Percentiles rank a stretch among this genome's conserved stretches.
phyloP scores from a whole-genome alignment of 805 yeast species.

The Metschnikowia henanensis region DNA sequence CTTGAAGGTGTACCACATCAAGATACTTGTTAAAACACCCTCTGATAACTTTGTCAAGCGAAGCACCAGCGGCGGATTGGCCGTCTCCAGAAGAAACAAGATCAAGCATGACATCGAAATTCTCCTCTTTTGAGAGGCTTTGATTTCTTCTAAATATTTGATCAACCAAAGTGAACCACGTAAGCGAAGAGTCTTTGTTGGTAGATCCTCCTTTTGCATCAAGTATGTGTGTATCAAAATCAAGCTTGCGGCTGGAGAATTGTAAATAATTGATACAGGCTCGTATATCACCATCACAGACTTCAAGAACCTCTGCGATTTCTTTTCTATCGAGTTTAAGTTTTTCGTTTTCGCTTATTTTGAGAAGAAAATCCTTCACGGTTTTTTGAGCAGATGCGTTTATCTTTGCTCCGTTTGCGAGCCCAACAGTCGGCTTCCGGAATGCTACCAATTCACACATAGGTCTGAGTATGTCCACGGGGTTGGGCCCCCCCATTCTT shows the following conservation, averaged over 20 bases:
- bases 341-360: conserved; percentile 56
- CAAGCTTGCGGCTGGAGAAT: conserved; percentile 43
- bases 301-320: conserved; percentile 63
- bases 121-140: conserved; percentile 44
- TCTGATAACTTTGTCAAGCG: conserved; percentile 61
- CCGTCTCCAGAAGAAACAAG: conserved; percentile 43
- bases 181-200: conserved; percentile 58
- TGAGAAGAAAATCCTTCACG: conserved; percentile 40
- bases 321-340: conserved; percentile 47
- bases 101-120: conserved; percentile 47
- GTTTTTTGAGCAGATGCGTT: conserved; percentile 30
- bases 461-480: conserved; percentile 73
- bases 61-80: conserved; percentile 38
- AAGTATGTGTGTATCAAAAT: conserved; percentile 7
- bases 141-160: conserved; percentile 57
- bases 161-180: conserved; percentile 69
- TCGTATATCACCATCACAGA: conserved; percentile 81
- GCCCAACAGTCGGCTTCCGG: conserved; percentile 51
- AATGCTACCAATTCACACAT: conserved; percentile 71
- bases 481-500: conserved; percentile 37
- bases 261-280: conserved; percentile 84
- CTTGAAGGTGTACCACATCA: conserved; percentile 57
- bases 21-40: conserved; percentile 74
- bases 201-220: conserved; percentile 6
- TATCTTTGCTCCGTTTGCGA: conserved; percentile 26